Evolutionary conservation across 225 moss, liverwort and hornwort genomes (phyloP), one percentile per base, ranked within the genome.

Genomic region (Pleurozium schreberi): DNA sequence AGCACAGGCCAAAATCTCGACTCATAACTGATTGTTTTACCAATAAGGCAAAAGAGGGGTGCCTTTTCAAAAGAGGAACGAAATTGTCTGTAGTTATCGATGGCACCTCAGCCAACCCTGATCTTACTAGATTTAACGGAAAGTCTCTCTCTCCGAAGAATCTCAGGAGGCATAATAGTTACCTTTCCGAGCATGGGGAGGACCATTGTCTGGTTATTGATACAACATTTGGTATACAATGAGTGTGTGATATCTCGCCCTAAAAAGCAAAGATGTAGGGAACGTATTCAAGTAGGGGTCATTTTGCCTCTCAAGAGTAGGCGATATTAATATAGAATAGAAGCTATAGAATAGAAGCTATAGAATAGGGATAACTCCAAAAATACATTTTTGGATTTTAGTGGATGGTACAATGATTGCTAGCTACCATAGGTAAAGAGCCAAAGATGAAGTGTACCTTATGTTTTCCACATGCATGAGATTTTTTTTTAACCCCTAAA

Each of bases 401-500:
- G 20, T 80, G 13, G 21, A 43, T 60, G 20, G 9, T 28, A 59
- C 12, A 42, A 80, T 80, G 43, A 36, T 7, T 18, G 27, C 6
- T 28, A 28, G 61, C 14, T 43, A 20, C 1, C 3, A 14, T 80
- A 60, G 42, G 20, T 4, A 13, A 43, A 43, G 43, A 43, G 81
- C 31, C 21, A 4, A 81, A 81, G 36, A 36, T 6, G 3, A 36
- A 14, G 9, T 33, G 20, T 2, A 22, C 14, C 14, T 36, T 53
- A 50, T 36, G 15, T 1, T 1, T 36, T 13, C 1, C 3, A 8
- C 1, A 9, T 8, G 22, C 1, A 9, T 21, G 23, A 53, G 14
- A 22, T 53, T 15, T 22, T 52, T 22, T 76, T 19, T 6, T 6
- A 20, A n/a, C n/a, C n/a, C n/a, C n/a, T n/a, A n/a, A n/a, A n/a